Evolutionary conservation across 352 stramenopile genomes (phyloP), one percentile per base, ranked within the genome.

Genomic region (Blastocystis sp.): DNA sequence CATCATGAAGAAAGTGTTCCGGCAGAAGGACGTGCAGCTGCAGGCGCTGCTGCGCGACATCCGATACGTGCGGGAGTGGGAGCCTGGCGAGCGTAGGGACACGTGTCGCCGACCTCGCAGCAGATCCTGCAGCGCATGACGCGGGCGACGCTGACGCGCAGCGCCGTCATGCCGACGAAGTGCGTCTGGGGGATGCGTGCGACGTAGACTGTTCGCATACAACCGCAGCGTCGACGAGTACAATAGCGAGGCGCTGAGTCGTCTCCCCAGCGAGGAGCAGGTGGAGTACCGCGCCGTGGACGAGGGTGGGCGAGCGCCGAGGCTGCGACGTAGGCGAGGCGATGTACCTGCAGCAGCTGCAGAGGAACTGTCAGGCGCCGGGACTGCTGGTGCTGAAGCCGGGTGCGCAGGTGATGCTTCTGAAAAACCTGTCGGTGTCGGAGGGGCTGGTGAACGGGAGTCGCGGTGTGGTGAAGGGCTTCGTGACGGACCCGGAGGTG

Each of bases 361-460:
- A 81, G 46, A 81, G 63, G 69, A 81, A 64, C 53, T 81, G 69
- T 42, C 69, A 81, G 32, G 69, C 69, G 8, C 69, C 69, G 2
- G 69, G 4, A 4, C 21, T 81, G 4, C 53, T 81, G 21, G 14
- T 44, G n/a, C 34, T 81, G 16, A 81, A 81, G 38, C 44, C 32
- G 40, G 69, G 69, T 32, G 90, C 90, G 27, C 91, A 96, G 57
- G 95, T 98, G 9, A 94, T 98, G 89, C 88, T 98, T n/a, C 91
- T 96, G 65, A 97, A 97, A 88, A 98, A 97, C 59, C 88, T 97
- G 34, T 91, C 92, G 53, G 86, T 92, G 0, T 86, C 91, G 0
- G 86, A 89, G 3, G 92, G 92, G 8, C 90, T 97, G 34, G 92
- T 97, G 24, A 97, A 97, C 89, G 94, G 95, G 24, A 93, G 90